Base-by-base conservation (phyloP, 192 early-diverging fungal genomes). In the Coemansia sp. region DNA sequence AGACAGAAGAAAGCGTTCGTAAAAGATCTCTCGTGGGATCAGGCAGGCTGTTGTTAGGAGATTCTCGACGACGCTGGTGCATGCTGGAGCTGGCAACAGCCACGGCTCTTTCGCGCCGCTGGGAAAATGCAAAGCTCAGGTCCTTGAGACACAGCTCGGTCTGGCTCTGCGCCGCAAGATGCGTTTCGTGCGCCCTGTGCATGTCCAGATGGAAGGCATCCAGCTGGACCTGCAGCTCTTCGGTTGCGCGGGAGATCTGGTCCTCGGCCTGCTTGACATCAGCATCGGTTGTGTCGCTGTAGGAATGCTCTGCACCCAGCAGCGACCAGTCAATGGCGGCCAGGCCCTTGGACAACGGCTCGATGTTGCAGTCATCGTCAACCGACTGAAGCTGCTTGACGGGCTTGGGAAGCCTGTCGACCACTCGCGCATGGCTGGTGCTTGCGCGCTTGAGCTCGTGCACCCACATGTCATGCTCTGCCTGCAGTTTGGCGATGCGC, bases 161-260 rank as follows among this genome's bases (percentile, higher is more conserved):
- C 10, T 1, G 13, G 16, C 63, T 44, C 14, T 20, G 22, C 10
- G 74, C 79, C 22, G 49, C 22, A 16, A 25, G 42, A 41, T 73
- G 71, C n/a, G 40, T 46, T 57, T 70, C 68, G 7, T 54, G 43
- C 0, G 71, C 55, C 2, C 71, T 61, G 38, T 82, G 79, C 71
- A 76, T 72, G 42, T 76, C 74, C 43, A 82, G 45, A 37, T 72
- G 68, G 40, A 82, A 70, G 9, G 79, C 68, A 49, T 82, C 79
- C 39, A 82, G 74, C 45, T 62, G 70, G 17, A 82, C 42, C 58
- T 82, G 70, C 14, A 82, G 48, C 39, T 82, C 79, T 9, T 38
- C 11, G 40, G 61, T 60, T 5, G 79, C 74, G 5, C 13, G 60
- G n/a, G 40, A 63, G 11, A 82, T 68, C 12, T 65, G 68, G 11